Percentiles rank a stretch among this genome's conserved stretches.
Conservation (phyloP, 345 rosid species). For the Pugionium dolabratum region DNA sequence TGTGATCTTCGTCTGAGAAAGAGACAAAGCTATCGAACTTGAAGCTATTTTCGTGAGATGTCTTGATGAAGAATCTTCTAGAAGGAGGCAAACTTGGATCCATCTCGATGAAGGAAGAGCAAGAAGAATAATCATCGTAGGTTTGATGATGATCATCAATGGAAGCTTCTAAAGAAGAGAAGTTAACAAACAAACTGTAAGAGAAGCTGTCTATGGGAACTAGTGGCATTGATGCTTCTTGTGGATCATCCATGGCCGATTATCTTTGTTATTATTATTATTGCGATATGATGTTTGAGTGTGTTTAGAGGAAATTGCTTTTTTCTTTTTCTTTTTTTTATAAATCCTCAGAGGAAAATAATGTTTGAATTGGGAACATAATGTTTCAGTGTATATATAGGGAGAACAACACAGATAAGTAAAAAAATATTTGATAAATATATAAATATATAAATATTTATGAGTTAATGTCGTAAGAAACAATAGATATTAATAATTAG, state of each 20-base stretch:
- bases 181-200: constrained; percentile 82
- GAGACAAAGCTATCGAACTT: constrained; percentile 73
- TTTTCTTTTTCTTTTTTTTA: too few species aligned
- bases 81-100: constrained; percentile 94
- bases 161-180: constrained; percentile 56
- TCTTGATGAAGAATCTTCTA: constrained; percentile 64
- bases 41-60: constrained; percentile 60
- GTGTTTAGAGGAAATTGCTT: constrained; percentile 29
- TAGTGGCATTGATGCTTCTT: constrained; percentile 58
- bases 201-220: constrained; percentile 93
- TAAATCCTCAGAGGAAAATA: constrained; percentile 23
- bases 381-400: constrained; percentile 41
- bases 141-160: constrained; percentile 58
- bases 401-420: constrained; percentile 39
- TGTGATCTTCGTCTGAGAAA: constrained; percentile 47
- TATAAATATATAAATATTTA: constrained; percentile 39
- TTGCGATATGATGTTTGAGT: constrained; percentile 18
- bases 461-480: constrained; percentile 66
- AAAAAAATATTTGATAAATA: constrained; percentile 30
- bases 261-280: neutral
- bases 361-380: constrained; percentile 35
- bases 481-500: constrained; percentile 60
- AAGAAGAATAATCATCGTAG: constrained; percentile 69
- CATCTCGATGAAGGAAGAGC: constrained; percentile 89
- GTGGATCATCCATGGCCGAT: constrained; percentile 33